Conservation (phyloP, 495 filamentous ascomycete species). For the Penicillium fimorum region DNA sequence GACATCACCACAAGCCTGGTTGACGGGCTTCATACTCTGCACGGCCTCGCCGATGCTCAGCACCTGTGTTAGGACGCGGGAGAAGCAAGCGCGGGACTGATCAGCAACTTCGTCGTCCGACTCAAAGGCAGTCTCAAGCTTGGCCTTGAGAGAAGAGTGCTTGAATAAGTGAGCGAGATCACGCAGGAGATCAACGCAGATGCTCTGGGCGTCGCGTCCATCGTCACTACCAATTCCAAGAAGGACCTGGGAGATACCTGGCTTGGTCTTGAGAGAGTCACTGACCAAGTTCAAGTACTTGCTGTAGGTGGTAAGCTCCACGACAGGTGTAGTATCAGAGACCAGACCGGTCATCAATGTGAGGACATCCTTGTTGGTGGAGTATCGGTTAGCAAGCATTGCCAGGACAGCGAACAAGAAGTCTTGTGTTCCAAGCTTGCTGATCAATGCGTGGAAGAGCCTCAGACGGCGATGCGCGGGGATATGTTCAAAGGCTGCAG, state of each 20-base stretch:
- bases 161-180: conserved; percentile 45
- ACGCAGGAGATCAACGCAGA: conserved; percentile 60
- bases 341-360: conserved; percentile 43
- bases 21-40: conserved; percentile 58
- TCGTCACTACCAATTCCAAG: conserved; percentile 64
- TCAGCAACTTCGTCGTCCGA: conserved; percentile 48
- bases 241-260: conserved; percentile 63
- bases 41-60: conserved; percentile 59
- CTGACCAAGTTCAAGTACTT: conserved; percentile 69
- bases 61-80: conserved; percentile 65
- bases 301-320: conserved; percentile 65
- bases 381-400: conserved; percentile 49
- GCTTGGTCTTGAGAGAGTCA: conserved; percentile 71
- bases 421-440: conserved; percentile 78
- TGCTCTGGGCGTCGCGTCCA: conserved; percentile 56
- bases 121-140: conserved; percentile 40
- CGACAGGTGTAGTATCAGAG: conserved; percentile 56
- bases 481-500: conserved; percentile 91
- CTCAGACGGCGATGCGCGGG: conserved; percentile 77
- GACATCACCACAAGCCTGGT: conserved; percentile 63
- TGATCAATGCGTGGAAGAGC: conserved; percentile 73
- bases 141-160: conserved; percentile 44
- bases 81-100: conserved; percentile 65
- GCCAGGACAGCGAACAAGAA: conserved; percentile 55
- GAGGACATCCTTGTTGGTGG: conserved; percentile 44